Evolutionary conservation across 177 flowering plant species (phyloP).

Genomic region (Telopea speciosissima): DNA sequence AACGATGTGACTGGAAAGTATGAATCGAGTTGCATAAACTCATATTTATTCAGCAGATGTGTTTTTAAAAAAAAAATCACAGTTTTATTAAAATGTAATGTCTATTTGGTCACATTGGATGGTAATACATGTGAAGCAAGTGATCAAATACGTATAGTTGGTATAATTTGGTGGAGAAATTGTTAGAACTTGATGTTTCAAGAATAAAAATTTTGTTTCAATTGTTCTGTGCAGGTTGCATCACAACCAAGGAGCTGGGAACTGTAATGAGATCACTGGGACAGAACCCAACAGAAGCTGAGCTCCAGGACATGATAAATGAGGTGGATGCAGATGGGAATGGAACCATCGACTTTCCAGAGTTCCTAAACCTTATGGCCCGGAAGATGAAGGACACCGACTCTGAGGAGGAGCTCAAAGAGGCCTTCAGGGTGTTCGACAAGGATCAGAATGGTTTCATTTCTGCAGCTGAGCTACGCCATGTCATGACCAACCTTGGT

Average conservation of each 20-base stretch:
- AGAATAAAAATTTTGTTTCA: no score
- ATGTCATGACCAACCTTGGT: conserved; percentile 87
- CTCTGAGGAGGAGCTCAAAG: conserved; percentile 90
- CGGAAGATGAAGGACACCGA: conserved; percentile 90
- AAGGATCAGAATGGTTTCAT: conserved; percentile 94
- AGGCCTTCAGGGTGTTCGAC: conserved; percentile 88
- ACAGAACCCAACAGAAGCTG: conserved; percentile 90
- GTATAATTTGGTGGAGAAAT: neutral
- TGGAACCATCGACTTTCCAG: conserved; percentile 88
- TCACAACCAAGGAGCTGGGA: conserved; percentile 86
- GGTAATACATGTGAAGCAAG: no score
- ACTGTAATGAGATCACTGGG: conserved; percentile 86
- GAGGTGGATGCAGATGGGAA: conserved; percentile 91
- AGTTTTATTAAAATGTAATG: no score
- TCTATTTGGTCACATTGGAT: no score
- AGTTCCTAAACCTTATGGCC: conserved; percentile 88
- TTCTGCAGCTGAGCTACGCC: conserved; percentile 94
- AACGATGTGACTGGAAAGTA: no score
- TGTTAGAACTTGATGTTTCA: neutral
- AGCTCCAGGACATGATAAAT: conserved; percentile 89
- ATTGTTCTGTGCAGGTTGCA: conserved; percentile 47
- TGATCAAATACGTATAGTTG: neutral
- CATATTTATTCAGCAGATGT: neutral
- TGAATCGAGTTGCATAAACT: neutral
- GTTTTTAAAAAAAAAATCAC: no score